phyloP scores from a whole-genome alignment of 768 basidiomycete species.

The Crepidotus variabilis region DNA sequence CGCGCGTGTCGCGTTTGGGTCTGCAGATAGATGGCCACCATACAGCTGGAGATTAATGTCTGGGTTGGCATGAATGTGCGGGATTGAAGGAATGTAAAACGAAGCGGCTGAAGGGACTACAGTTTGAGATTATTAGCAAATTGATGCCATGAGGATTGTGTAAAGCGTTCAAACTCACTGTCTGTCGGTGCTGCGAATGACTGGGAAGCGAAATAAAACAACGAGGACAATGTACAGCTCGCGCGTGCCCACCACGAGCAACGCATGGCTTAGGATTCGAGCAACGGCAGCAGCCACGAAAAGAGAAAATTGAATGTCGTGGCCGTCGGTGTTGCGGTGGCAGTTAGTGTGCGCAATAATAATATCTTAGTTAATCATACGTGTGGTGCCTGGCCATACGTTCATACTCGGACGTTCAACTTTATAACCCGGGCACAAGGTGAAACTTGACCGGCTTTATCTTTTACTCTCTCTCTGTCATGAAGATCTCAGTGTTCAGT shows the following conservation, averaged over 20 bases:
- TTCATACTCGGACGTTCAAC: background rate
- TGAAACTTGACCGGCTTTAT: background rate
- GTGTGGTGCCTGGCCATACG: background rate
- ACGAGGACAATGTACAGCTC: conserved; percentile 9
- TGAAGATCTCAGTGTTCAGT: conserved; percentile 46
- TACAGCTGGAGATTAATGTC: conserved; percentile 72
- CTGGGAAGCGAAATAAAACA: conserved; percentile 10
- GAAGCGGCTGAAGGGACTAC: conserved; percentile 79
- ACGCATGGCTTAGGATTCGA: background rate
- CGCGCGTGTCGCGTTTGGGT: conserved; percentile 53
- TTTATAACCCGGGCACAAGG: background rate
- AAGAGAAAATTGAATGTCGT: background rate
- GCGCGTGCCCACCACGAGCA: conserved; percentile 5
- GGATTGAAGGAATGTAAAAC: conserved; percentile 77
- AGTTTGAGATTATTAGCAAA: background rate
- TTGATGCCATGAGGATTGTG: background rate
- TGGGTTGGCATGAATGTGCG: conserved; percentile 72
- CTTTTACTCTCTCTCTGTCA: conserved; percentile 30
- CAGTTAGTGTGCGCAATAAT: conserved; percentile 4
- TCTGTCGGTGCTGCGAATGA: conserved; percentile 27
- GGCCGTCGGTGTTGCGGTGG: conserved; percentile 11
- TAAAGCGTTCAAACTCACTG: conserved; percentile 26
- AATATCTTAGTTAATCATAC: background rate
- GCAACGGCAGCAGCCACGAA: too few relatives aligned
- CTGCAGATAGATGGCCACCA: conserved; percentile 82